Evolutionary conservation across 768 basidiomycete species (phyloP).

Genomic region (Mycena polygramma): DNA sequence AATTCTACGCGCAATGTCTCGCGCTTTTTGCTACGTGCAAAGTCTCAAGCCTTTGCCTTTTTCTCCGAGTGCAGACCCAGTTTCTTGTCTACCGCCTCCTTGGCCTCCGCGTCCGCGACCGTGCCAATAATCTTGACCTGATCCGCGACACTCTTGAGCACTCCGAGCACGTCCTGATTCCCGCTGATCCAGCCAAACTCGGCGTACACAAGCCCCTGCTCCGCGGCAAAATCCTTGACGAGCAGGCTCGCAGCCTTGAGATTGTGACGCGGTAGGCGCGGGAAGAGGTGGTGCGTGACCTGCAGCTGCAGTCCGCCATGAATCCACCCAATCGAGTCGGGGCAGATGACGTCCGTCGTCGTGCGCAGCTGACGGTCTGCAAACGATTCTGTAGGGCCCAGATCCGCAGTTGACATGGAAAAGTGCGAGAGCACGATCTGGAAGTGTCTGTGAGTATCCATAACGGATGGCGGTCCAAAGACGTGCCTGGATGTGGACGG

Average conservation of each 20-base stretch:
- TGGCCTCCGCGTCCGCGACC: constrained; percentile 84
- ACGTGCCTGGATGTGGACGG: constrained; percentile 93
- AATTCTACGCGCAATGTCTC: no score
- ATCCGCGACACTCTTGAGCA: constrained; percentile 86
- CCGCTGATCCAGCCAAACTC: constrained; percentile 93
- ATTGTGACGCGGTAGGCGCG: constrained; percentile 94
- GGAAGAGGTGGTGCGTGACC: constrained; percentile 97
- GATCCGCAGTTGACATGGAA: constrained; percentile 91
- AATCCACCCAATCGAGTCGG: constrained; percentile 84
- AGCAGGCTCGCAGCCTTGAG: constrained; percentile 83
- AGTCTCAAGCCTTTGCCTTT: constrained; percentile 15
- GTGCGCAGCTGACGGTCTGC: constrained; percentile 95
- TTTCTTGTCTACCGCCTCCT: constrained; percentile 70
- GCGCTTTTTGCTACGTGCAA: constrained; percentile 2
- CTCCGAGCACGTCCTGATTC: constrained; percentile 86
- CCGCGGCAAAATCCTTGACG: constrained; percentile 89
- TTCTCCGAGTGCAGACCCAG: constrained; percentile 38
- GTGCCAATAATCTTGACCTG: constrained; percentile 86
- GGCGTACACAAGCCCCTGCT: constrained; percentile 87
- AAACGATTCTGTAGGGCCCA: constrained; percentile 93
- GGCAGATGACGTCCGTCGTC: constrained; percentile 96
- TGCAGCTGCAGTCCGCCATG: constrained; percentile 99
- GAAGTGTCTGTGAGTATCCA: not conserved
- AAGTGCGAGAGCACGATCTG: constrained; percentile 98
- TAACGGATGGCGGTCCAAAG: not conserved